These are phyloP conservation scores for Rhytidhysteron rufulum DNA, from an alignment of 2,329 filamentous ascomycete genomes.

Conservation along the genomic window DNA sequence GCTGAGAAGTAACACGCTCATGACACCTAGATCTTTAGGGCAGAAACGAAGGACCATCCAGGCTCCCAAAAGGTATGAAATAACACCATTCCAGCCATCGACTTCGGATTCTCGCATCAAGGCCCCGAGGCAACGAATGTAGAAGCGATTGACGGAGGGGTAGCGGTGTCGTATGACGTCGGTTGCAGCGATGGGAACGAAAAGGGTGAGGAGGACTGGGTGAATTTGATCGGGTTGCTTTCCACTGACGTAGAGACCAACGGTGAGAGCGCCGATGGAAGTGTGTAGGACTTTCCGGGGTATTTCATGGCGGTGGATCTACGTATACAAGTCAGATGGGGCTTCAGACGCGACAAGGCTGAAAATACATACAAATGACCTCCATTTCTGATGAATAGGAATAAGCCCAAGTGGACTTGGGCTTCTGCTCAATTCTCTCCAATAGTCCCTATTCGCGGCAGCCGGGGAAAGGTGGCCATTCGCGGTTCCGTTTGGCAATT, in stretches of 20 bases:
- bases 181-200: conserved; percentile 78
- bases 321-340: conserved; percentile 13
- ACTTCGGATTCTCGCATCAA: conserved; percentile 98
- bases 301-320: conserved; percentile 87
- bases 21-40: conserved; percentile 88
- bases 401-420: conserved; percentile 92
- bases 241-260: conserved; percentile 78
- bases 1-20: conserved; percentile 83
- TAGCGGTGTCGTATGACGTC: conserved; percentile 83
- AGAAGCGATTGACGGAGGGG: conserved; percentile 76
- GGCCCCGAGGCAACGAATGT: conserved; percentile 78
- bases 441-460: conserved; percentile 65
- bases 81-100: conserved; percentile 90
- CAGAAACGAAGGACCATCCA: conserved; percentile 83
- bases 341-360: neutral
- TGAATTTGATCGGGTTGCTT: conserved; percentile 74
- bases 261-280: conserved; percentile 90
- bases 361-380: conserved; percentile 63
- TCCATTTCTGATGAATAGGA: conserved; percentile 89
- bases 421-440: conserved; percentile 84
- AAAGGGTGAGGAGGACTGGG: conserved; percentile 73
- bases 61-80: conserved; percentile 90
- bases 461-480: conserved; percentile 70
- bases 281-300: conserved; percentile 91
- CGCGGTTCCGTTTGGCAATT: conserved; percentile 40